A percentile compares a stretch with the other conserved stretches of the same genome.
Evolutionary conservation across 2,329 filamentous ascomycete species (phyloP).

Genomic region (Diaporthe sp.): DNA sequence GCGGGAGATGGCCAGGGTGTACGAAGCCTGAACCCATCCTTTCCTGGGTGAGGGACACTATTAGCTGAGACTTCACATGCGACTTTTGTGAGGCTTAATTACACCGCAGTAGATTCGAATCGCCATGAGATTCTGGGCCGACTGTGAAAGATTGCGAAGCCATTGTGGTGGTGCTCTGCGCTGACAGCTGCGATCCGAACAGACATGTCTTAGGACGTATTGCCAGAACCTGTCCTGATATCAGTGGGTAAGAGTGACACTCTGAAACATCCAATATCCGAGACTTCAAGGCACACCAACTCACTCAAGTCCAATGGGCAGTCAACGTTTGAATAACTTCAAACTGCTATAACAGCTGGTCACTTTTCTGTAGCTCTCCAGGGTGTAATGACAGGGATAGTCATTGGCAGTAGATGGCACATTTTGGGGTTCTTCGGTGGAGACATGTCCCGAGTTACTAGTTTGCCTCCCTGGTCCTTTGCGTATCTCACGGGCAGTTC

Average conservation of each 20-base stretch:
- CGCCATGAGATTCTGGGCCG: neutral
- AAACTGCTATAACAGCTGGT: neutral
- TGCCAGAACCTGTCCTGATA: too few relatives aligned
- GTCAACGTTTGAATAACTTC: neutral
- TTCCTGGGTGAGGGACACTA: neutral
- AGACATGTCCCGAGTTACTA: neutral
- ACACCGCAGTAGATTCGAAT: neutral
- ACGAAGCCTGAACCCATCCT: neutral
- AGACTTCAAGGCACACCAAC: neutral
- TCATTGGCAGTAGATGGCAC: neutral
- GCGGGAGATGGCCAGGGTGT: neutral
- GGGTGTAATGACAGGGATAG: neutral
- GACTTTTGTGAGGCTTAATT: neutral
- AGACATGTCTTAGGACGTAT: neutral
- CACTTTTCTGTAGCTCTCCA: neutral
- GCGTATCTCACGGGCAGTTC: neutral
- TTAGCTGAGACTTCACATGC: neutral
- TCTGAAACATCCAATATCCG: too few relatives aligned
- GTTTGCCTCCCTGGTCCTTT: neutral
- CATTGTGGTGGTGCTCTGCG: neutral
- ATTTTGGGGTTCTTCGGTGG: neutral
- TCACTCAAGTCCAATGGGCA: neutral
- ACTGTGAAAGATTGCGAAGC: conserved; percentile 1
- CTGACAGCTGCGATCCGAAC: conserved; percentile 3
- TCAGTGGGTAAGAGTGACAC: neutral